phyloP scores from a whole-genome alignment of 306 rosid species.

The Pachyrhizus erosus region DNA sequence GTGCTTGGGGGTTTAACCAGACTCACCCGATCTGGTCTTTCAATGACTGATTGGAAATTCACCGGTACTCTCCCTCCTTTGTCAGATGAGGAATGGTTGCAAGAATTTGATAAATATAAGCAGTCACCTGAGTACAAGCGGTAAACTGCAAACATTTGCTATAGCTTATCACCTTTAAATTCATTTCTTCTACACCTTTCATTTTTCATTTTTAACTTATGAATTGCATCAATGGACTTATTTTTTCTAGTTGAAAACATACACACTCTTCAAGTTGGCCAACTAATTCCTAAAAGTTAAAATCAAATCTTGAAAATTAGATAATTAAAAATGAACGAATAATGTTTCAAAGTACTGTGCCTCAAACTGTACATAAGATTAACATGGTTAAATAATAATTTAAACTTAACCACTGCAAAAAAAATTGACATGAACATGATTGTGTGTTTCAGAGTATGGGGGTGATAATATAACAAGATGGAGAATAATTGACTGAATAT shows the following conservation, averaged over 20 bases:
- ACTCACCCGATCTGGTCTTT: conserved; percentile 91
- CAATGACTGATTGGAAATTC: conserved; percentile 96
- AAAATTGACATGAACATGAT: background rate
- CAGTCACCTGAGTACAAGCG: conserved; percentile 88
- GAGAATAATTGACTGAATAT: conserved; percentile 5
- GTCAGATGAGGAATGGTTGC: conserved; percentile 72
- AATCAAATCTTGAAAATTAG: background rate
- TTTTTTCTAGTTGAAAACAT: background rate
- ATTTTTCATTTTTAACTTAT: background rate
- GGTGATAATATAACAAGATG: background rate
- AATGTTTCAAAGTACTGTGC: background rate
- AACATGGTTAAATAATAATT: background rate
- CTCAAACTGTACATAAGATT: background rate
- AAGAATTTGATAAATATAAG: conserved; percentile 82
- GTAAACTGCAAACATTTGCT: conserved; percentile 44
- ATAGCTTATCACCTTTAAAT: too few species aligned
- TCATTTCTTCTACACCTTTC: background rate
- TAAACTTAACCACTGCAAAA: background rate
- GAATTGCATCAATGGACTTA: background rate
- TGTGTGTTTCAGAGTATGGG: background rate
- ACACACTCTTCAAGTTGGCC: background rate
- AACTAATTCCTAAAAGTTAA: background rate
- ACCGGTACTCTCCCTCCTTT: conserved; percentile 78
- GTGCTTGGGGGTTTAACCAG: conserved; percentile 88
- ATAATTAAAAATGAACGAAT: background rate